These are phyloP conservation scores for Aspergillus spinulosporus DNA, from an alignment of 2,329 filamentous ascomycete genomes.

Conservation along the genomic window DNA sequence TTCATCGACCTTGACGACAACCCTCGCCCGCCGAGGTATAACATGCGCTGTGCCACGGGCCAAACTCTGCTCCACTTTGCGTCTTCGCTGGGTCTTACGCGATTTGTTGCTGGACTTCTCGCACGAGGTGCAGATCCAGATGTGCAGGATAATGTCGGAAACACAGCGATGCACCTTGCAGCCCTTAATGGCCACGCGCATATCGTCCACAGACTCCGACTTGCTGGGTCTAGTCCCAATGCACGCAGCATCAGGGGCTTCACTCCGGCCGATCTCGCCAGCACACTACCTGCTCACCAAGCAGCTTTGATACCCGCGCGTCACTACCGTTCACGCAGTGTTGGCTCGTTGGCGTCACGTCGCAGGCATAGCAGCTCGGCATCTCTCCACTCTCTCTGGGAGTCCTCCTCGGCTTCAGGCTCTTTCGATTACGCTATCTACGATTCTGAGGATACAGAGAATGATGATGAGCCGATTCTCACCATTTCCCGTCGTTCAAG, in stretches of 20 bases:
- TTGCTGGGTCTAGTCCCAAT: conserved; percentile 70
- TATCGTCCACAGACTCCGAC: conserved; percentile 73
- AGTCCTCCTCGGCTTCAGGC: conserved; percentile 52
- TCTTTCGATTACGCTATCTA: conserved; percentile 48
- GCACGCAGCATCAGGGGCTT: conserved; percentile 69
- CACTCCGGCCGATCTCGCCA: conserved; percentile 69
- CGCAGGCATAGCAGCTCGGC: conserved; percentile 62
- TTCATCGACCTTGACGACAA: conserved; percentile 76
- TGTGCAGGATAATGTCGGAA: conserved; percentile 73
- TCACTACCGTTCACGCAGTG: conserved; percentile 67
- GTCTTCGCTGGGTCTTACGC: conserved; percentile 70
- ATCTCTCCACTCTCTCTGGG: conserved; percentile 68
- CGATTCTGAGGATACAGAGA: conserved; percentile 38
- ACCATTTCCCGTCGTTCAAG: conserved; percentile 39
- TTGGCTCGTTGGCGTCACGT: conserved; percentile 56
- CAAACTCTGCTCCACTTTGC: conserved; percentile 81
- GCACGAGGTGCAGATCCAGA: conserved; percentile 77
- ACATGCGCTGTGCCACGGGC: conserved; percentile 65
- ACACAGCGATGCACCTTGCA: conserved; percentile 79
- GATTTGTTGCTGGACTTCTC: conserved; percentile 74
- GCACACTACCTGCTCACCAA: conserved; percentile 63
- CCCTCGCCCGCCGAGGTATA: conserved; percentile 65
- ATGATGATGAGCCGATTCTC: conserved; percentile 29
- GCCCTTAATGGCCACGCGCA: conserved; percentile 73
- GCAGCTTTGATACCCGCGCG: conserved; percentile 63